phyloP scores from a whole-genome alignment of 1,139 yeast genomes.

The Fermentozyma sake region DNA sequence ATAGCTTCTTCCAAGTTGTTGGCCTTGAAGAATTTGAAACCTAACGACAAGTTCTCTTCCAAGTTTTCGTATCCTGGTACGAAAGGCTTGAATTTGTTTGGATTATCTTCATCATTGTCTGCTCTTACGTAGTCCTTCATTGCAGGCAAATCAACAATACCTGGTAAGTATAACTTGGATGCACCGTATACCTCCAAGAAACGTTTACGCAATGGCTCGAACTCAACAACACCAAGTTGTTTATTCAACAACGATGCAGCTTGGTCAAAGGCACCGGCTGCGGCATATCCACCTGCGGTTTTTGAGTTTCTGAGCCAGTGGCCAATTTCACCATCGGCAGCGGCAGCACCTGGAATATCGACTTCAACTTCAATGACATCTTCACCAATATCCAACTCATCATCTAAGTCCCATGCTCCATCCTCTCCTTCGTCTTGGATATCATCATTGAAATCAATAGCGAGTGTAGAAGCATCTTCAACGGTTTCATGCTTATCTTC shows the following conservation, averaged over 20 bases:
- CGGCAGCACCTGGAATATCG: slow-evolving; percentile 18
- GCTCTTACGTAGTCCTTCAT: slow-evolving; percentile 65
- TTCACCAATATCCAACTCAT: slow-evolving; percentile 44
- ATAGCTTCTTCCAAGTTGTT: slow-evolving; percentile 83
- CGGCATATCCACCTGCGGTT: slow-evolving; percentile 88
- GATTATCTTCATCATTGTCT: slow-evolving; percentile 56
- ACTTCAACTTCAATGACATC: slow-evolving; percentile 28
- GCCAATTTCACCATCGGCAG: slow-evolving; percentile 57
- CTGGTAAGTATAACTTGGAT: slow-evolving; percentile 71
- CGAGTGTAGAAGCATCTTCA: slow-evolving; percentile 10
- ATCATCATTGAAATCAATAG: slow-evolving; percentile 30
- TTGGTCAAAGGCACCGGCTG: slow-evolving; percentile 94
- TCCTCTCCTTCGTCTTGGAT: slow-evolving; percentile 46
- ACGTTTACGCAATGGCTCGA: slow-evolving; percentile 80
- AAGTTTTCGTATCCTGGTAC: slow-evolving; percentile 75
- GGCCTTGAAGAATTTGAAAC: slow-evolving; percentile 77
- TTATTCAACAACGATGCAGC: slow-evolving; percentile 90
- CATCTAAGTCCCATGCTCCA: slow-evolving; percentile 57
- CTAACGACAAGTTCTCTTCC: slow-evolving; percentile 62
- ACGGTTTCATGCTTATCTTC: slow-evolving; percentile 16
- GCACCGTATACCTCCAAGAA: slow-evolving; percentile 82
- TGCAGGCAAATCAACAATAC: slow-evolving; percentile 66
- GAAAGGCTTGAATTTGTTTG: slow-evolving; percentile 54
- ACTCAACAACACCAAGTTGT: slow-evolving; percentile 80
- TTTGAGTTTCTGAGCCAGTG: slow-evolving; percentile 87